Evolutionary conservation across 2,329 filamentous ascomycete genomes (phyloP), one percentile per base, ranked within the genome.

Genomic region (Diaporthe sp.): DNA sequence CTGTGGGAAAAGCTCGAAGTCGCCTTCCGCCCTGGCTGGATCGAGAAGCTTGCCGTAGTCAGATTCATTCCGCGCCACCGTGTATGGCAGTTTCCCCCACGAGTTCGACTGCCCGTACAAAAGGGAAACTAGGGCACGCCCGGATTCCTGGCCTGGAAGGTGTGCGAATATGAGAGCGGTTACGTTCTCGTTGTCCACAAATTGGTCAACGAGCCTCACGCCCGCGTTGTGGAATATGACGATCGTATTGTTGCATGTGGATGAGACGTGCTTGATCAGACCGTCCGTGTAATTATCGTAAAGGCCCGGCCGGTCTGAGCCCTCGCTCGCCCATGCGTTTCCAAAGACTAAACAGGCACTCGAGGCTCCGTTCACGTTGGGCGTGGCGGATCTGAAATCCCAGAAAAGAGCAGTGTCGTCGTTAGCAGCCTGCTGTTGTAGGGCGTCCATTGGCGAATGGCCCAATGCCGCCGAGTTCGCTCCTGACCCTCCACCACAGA

Each of bases 261-360:
- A 82, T 0, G 92, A 92, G 0, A 94, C 90, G 61, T 89, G 87
- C 1, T 83, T 83, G 58, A 93, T 87, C 0, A 93, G 83, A 0
- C 82, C 83, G 77, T 94, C 91, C 1, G 89, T 92, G 71, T 90
- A 91, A 75, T 93, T 92, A 80, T 96, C 94, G 42, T 88, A 87
- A 55, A 94, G 85, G 10, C 87, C 87, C 0, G 89, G 85, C 62
- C 91, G 87, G 75, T 94, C 88, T 77, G 89, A 93, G 1, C 93
- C 94, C 83, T 98, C 95, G 1, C 93, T 92, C 1, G 93, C 91
- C 82, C 93, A 94, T 10, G 88, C 89, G 79, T 94, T 94, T 78
- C 91, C 89, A 78, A 93, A 90, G 0, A 93, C 90, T 2, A 93
- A 83, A 77, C 95, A 97, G 9, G 94, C 87, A 79, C 95, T 89